Base-by-base conservation (phyloP, 1,139 yeast species). In the Kazachstania sp. region DNA sequence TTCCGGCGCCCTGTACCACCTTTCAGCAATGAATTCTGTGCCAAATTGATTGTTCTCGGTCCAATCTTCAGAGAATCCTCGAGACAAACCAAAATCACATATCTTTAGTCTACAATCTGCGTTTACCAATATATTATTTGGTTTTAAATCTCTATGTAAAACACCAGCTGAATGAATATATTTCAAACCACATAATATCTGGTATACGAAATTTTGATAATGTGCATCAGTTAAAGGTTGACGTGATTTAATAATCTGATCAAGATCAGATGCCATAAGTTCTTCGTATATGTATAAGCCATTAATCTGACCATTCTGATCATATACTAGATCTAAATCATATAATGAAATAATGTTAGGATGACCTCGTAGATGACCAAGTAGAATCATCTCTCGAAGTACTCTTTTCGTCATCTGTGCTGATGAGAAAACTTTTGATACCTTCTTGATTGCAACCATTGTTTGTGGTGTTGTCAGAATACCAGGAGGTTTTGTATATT, bases 1-100 rank as follows among this genome's bases (percentile, higher is more conserved):
- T 64, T 92, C 98, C 0, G 98, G 98, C 0, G 98, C 98, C 54
- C 98, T 73, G 67, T 92, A 92, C 97, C 98, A 92, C 63, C 97
- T 74, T 0, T 98, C 90, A 30, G 98, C 97, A 31, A 92, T 97
- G 65, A 92, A 92, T 64, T 92, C 98, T 0, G 98, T 92, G 74
- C 90, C 71, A 59, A 84, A 88, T 15, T 95, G 96, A 32, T 88
- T 86, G 59, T 92, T 90, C 55, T 82, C 84, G 53, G 83, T 94
- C 0, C 90, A 86, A 56, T 85, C 85, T 52, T 78, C 81, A 28
- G 88, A 80, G 63, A 83, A 90, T n/a, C 97, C 97, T 61, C 98
- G 77, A 1, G 98, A 97, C 47, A 92, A 75, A 8, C 98, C 97
- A 66, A 92, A 92, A 68, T 92, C 98, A 70, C 97, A 90, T 49